A percentile compares a stretch with the other conserved stretches of the same genome.
These are phyloP conservation scores for Leccinum obscurum DNA, from an alignment of 768 basidiomycete genomes.

Conservation along the genomic window DNA sequence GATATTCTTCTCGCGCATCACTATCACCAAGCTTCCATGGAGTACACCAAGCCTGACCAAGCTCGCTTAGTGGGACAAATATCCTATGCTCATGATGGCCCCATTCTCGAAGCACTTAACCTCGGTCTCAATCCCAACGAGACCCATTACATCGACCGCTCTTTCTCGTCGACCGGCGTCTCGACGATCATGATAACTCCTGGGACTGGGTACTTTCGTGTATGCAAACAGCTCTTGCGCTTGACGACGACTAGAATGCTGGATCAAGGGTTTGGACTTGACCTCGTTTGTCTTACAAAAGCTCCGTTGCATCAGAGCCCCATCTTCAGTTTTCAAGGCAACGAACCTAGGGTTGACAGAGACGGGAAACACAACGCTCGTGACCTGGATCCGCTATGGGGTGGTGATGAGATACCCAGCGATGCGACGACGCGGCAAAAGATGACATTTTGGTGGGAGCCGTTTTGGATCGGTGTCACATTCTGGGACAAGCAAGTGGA, in stretches of 20 bases:
- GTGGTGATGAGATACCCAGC: constrained; percentile 52
- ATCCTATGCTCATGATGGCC: constrained; percentile 90
- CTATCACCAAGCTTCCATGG: constrained; percentile 68
- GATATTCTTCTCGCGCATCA: constrained; percentile 91
- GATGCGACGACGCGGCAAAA: constrained; percentile 40
- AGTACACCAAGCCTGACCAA: constrained; percentile 45
- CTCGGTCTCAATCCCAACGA: constrained; percentile 90
- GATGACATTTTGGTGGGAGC: constrained; percentile 85
- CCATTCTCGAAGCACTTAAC: constrained; percentile 93
- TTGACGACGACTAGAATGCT: constrained; percentile 92
- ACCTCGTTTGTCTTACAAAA: constrained; percentile 87
- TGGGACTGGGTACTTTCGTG: constrained; percentile 91
- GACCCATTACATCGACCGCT: constrained; percentile 94
- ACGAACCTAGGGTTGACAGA: constrained; percentile 56
- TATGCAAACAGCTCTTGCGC: constrained; percentile 85
- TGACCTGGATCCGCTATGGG: constrained; percentile 73
- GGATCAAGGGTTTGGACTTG: constrained; percentile 89
- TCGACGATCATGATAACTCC: constrained; percentile 87
- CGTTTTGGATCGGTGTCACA: constrained; percentile 79
- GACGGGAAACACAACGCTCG: constrained; percentile 47
- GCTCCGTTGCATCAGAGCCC: constrained; percentile 92
- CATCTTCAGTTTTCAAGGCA: constrained; percentile 83
- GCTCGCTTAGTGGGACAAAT: constrained; percentile 75
- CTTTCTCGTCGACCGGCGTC: constrained; percentile 84
- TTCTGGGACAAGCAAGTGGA: constrained; percentile 91